A percentile compares a stretch with the other conserved stretches of the same genome.
Conservation (phyloP, 2,329 filamentous ascomycete species). For the Gaeumannomyces sp. region DNA sequence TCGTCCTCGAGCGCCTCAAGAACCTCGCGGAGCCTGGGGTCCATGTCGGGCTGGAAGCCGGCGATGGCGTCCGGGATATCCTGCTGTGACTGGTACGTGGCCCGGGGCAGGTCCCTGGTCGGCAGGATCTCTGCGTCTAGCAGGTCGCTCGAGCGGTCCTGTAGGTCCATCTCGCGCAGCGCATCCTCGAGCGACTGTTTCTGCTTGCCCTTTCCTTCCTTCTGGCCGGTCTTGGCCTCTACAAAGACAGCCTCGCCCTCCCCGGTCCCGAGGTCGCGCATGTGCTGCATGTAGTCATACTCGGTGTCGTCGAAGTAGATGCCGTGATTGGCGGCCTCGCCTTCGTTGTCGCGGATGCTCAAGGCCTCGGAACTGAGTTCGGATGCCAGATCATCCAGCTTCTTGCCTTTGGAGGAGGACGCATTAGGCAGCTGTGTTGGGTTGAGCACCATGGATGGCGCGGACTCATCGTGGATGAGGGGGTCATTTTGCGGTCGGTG, state of each 20-base stretch:
- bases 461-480: conserved; percentile 84
- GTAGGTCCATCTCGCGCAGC: conserved; percentile 55
- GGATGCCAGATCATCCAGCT: conserved; percentile 66
- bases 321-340: conserved; percentile 89
- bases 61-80: conserved; percentile 85
- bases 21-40: conserved; percentile 82
- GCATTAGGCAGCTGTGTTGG: conserved; percentile 47
- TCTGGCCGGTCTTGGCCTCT: conserved; percentile 53
- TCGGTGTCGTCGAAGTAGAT: conserved; percentile 91
- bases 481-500: conserved; percentile 97
- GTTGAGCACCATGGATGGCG: conserved; percentile 86
- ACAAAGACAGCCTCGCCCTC: conserved; percentile 77
- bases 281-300: conserved; percentile 99
- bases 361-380: conserved; percentile 65
- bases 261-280: conserved; percentile 76
- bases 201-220: conserved; percentile 61
- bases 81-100: conserved; percentile 88
- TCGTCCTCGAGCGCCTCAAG: conserved; percentile 93
- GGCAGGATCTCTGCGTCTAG: conserved; percentile 71
- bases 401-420: conserved; percentile 46
- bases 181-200: conserved; percentile 81
- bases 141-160: conserved; percentile 49
- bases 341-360: conserved; percentile 78
- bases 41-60: conserved; percentile 97
- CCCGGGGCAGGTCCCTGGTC: conserved; percentile 69